A percentile compares a stretch with the other conserved stretches of the same genome.
Conservation (phyloP, 208 protist genomes). For the Leptomonas seymouri region DNA sequence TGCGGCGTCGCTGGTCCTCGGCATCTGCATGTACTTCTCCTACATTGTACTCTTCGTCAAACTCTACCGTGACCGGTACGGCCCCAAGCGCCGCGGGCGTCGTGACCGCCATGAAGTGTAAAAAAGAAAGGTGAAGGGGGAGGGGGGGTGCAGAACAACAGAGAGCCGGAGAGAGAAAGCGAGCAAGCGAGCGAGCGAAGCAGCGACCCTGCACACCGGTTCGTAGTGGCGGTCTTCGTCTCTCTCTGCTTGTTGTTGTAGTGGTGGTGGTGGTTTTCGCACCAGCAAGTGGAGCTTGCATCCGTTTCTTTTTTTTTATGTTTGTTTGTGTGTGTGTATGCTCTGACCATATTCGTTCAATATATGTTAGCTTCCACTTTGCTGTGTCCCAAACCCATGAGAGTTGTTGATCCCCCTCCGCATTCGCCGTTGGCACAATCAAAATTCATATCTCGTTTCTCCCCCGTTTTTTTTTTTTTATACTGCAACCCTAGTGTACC, state of each 20-base stretch:
- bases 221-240: background rate
- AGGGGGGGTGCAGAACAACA: background rate
- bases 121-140: background rate
- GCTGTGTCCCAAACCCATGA: too few relatives aligned
- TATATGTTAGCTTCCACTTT: too few relatives aligned
- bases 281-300: background rate
- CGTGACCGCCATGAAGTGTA: slow-evolving; percentile 9
- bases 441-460: too few relatives aligned
- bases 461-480: slow-evolving; percentile 3
- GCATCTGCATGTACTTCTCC: slow-evolving; percentile 88
- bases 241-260: slow-evolving; percentile 2
- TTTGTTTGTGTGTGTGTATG: background rate
- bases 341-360: too few relatives aligned
- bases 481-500: slow-evolving; percentile 11
- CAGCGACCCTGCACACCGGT: background rate
- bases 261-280: slow-evolving; percentile 1
- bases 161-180: background rate
- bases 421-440: too few relatives aligned
- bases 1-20: slow-evolving; percentile 42
- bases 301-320: slow-evolving; percentile 1
- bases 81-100: slow-evolving; percentile 25
- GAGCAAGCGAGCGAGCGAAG: background rate
- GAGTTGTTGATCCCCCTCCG: too few relatives aligned
- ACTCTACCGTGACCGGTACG: slow-evolving; percentile 62
- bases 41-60: slow-evolving; percentile 92